A percentile compares a stretch with the other conserved stretches of the same genome.
Evolutionary conservation across 1,284 basidiomycete species (phyloP).

Genomic region (Ustilago tritici): DNA sequence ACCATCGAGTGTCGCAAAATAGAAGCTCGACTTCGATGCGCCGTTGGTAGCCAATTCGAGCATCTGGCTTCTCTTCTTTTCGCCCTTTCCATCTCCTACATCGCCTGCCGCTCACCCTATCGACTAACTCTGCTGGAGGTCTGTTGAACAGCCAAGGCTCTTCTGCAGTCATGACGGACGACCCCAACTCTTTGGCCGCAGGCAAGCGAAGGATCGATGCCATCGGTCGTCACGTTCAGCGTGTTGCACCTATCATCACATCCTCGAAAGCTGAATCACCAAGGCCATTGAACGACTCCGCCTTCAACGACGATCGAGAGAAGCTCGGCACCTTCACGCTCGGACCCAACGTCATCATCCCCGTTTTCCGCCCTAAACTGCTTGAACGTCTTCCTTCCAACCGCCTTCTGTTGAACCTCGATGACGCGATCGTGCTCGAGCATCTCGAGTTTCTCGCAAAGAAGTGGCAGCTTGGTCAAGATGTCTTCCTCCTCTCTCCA

Average conservation of each 20-base stretch:
- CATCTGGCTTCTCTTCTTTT: constrained; percentile 7
- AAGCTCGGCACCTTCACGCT: constrained; percentile 62
- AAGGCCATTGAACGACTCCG: constrained; percentile 14
- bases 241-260: constrained; percentile 34
- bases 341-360: constrained; percentile 64
- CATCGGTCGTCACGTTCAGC: constrained; percentile 46
- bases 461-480: constrained; percentile 68
- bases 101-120: neutral
- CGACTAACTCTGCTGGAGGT: neutral
- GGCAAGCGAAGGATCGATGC: constrained; percentile 41
- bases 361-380: constrained; percentile 59
- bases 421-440: constrained; percentile 65
- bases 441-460: constrained; percentile 68
- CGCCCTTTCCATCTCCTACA: constrained; percentile 2
- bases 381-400: constrained; percentile 57
- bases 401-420: constrained; percentile 62
- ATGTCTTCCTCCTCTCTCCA: constrained; percentile 67
- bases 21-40: constrained; percentile 24
- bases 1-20: neutral
- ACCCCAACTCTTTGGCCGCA: constrained; percentile 23
- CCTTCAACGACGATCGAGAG: constrained; percentile 34
- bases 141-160: neutral
- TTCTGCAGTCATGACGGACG: constrained; percentile 27
- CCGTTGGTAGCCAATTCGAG: constrained; percentile 15
- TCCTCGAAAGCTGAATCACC: constrained; percentile 23